A percentile compares a stretch with the other conserved stretches of the same genome.
phyloP scores from a whole-genome alignment of 371 early-diverging fungal genomes.

The Smittium culicis region DNA sequence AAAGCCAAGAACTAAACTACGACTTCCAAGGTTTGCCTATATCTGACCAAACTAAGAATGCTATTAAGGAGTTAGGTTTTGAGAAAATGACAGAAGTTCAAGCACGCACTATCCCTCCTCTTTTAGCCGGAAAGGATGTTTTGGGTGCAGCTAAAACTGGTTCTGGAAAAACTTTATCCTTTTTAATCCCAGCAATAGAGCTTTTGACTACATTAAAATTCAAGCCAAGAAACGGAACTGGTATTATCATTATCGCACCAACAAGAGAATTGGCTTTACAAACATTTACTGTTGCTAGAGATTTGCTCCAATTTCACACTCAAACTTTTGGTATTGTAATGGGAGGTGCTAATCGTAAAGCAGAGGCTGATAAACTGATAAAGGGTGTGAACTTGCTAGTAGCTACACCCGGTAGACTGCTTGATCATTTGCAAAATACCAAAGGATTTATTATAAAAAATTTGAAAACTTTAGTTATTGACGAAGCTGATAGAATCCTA shows the following conservation, averaged over 20 bases:
- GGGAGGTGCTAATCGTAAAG: constrained; percentile 91
- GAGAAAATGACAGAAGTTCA: constrained; percentile 96
- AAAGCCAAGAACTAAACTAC: constrained; percentile 13
- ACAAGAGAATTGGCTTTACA: constrained; percentile 99
- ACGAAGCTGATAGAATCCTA: constrained; percentile 97
- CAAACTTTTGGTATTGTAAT: constrained; percentile 96
- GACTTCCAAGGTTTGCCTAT: constrained; percentile 48
- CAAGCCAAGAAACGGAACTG: constrained; percentile 94
- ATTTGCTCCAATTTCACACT: constrained; percentile 74
- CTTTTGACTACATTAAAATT: constrained; percentile 64
- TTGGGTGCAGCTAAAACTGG: constrained; percentile 99
- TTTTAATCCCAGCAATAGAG: constrained; percentile 93
- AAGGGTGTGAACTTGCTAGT: constrained; percentile 92
- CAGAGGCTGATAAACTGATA: constrained; percentile 81
- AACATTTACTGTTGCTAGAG: constrained; percentile 94
- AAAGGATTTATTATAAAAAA: constrained; percentile 83
- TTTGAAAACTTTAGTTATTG: constrained; percentile 82
- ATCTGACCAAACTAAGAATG: constrained; percentile 55
- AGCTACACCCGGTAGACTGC: constrained; percentile 95
- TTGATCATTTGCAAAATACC: constrained; percentile 94
- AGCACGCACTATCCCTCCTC: constrained; percentile 84
- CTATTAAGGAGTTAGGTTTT: constrained; percentile 87
- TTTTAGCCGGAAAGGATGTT: constrained; percentile 92
- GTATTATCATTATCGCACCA: constrained; percentile 93
- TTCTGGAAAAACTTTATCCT: constrained; percentile 96